Evolutionary conservation across 2,329 filamentous ascomycete species (phyloP), one percentile per base, ranked within the genome.

Genomic region (Fusarium virguliforme): DNA sequence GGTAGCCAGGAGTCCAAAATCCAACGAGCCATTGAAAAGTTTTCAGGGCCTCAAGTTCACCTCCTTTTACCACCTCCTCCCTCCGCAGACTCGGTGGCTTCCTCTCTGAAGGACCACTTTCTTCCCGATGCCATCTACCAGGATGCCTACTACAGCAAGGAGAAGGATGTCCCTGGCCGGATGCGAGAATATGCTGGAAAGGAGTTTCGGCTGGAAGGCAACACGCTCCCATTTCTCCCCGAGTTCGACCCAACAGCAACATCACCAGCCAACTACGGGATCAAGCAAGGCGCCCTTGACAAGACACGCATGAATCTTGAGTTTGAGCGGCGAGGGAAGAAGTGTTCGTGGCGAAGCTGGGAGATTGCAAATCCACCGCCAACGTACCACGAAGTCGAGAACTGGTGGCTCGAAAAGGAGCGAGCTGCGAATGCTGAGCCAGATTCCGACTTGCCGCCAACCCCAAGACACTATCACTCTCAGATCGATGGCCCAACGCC

Each of bases 401-500:
- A 81, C 4, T 98, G 95, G 94, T 85, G 91, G 76, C 75, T 83
- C 30, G 82, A 83, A 22, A 79, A 80, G 35, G 64, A 70, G 46
- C 58, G 67, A 22, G 57, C 64, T 34, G 55, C 38, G 8, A 57
- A 60, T 8, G 35, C 61, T 26, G 46, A 56, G 5, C 40, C 64
- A 18, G 62, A 35, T 32, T 59, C 65, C 60, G 55, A 70, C 71
- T 13, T 40, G 24, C 72, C 77, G 79, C 43, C 64, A 6, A 77
- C 70, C 9, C 74, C 70, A 10, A 76, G 70, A 74, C 82, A 81
- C 67, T 83, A 83, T 73, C 79, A 94, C 6, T 97, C 94, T 1
- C 95, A 98, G 77, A 95, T 98, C 60, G 93, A 97, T 56, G 94
- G 92, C 0, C 90, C 94, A 0, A 98, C 95, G 0, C 95, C 95